A percentile compares a stretch with the other conserved stretches of the same genome.
phyloP scores from a whole-genome alignment of 2,329 filamentous ascomycete species.

The Colletotrichum tofieldiae region DNA sequence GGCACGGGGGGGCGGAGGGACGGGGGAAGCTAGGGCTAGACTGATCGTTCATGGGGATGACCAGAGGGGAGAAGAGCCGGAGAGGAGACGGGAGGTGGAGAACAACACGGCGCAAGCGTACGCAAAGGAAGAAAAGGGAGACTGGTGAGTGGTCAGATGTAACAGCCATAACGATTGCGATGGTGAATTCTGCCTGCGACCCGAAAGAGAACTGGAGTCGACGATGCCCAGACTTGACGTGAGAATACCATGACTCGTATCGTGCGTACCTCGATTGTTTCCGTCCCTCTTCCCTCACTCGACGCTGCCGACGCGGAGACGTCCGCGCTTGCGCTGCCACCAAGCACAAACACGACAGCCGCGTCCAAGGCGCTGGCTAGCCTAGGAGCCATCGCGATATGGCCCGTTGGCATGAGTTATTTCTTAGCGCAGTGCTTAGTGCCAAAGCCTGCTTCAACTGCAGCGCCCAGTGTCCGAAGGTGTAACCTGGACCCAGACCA shows the following conservation, averaged over 20 bases:
- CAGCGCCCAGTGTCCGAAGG: neutral
- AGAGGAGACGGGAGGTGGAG: slow-evolving; percentile 1
- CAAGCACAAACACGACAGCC: slow-evolving; percentile 1
- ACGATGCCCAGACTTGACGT: slow-evolving; percentile 8
- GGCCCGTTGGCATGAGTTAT: neutral
- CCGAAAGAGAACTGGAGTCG: neutral
- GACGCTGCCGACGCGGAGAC: neutral
- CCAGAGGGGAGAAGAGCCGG: neutral
- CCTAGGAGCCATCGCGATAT: neutral
- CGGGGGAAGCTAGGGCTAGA: slow-evolving; percentile 2
- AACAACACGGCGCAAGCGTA: neutral
- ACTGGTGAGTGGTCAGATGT: neutral
- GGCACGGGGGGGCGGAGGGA: neutral
- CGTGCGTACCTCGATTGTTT: neutral
- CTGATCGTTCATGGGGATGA: slow-evolving; percentile 16
- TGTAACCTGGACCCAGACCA: neutral
- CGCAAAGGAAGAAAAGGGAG: neutral
- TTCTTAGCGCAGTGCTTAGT: neutral
- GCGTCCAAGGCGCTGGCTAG: neutral
- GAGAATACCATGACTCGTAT: slow-evolving; percentile 30
- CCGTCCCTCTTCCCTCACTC: neutral
- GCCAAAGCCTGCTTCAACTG: neutral
- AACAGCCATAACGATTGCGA: neutral
- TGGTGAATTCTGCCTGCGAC: neutral
- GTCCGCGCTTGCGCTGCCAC: neutral